Evolutionary conservation across 768 basidiomycete species (phyloP).

Genomic region (Lactifluus pinguis): DNA sequence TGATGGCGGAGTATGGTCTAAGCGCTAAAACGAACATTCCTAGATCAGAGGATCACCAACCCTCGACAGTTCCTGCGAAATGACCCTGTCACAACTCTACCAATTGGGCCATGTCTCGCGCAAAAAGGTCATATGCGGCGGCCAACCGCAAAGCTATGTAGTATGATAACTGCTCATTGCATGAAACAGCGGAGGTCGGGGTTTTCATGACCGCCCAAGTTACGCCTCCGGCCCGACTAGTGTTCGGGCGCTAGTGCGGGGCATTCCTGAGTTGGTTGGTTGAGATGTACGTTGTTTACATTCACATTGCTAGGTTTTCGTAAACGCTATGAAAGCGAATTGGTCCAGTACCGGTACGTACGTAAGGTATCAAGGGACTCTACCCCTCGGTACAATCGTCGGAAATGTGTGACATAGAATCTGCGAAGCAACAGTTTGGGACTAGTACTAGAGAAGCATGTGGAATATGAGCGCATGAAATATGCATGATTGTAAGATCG

Average conservation of each 20-base stretch:
- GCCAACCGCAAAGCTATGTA: not conserved
- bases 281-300: not conserved
- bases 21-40: too few species aligned
- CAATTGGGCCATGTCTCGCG: not conserved
- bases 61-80: not conserved
- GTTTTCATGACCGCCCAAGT: constrained; percentile 3
- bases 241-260: not conserved
- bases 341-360: not conserved
- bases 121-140: not conserved
- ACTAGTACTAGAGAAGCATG: not conserved
- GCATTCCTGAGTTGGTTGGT: not conserved
- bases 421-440: not conserved
- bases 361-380: not conserved
- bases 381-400: not conserved
- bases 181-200: not conserved
- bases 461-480: not conserved
- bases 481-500: not conserved
- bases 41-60: not conserved
- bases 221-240: not conserved
- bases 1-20: too few species aligned
- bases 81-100: not conserved
- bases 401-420: not conserved
- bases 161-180: not conserved
- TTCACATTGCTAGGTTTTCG: not conserved
- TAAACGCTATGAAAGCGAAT: not conserved